These are phyloP conservation scores for Magnusiomyces clavatus DNA, from an alignment of 1,139 yeast species.

Conservation along the genomic window DNA sequence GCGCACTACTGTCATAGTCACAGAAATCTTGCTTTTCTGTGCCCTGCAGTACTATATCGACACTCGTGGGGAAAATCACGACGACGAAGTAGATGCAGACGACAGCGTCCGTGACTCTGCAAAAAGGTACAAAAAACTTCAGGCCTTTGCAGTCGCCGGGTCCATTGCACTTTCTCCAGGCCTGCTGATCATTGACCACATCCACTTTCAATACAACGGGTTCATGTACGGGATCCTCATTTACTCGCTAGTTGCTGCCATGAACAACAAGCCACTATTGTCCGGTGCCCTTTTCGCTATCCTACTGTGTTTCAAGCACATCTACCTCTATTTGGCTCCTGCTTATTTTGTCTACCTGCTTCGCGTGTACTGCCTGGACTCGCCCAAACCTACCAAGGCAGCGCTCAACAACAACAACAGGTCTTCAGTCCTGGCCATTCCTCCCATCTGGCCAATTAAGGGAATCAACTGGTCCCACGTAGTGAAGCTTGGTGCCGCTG, in stretches of 20 bases:
- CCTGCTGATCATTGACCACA: slow-evolving; percentile 76
- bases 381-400: slow-evolving; percentile 21
- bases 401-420: slow-evolving; percentile 1
- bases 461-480: slow-evolving; percentile 42
- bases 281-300: slow-evolving; percentile 71
- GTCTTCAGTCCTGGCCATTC: neutral
- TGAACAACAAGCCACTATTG: slow-evolving; percentile 46
- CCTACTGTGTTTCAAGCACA: slow-evolving; percentile 87
- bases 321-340: slow-evolving; percentile 88
- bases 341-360: slow-evolving; percentile 78
- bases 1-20: slow-evolving; percentile 65
- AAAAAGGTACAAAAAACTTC: slow-evolving; percentile 18
- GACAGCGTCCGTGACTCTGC: slow-evolving; percentile 13
- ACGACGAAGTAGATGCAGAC: slow-evolving; percentile 4
- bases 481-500: slow-evolving; percentile 57
- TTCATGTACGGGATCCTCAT: slow-evolving; percentile 81
- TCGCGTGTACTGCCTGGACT: slow-evolving; percentile 53
- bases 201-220: slow-evolving; percentile 93
- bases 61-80: slow-evolving; percentile 38
- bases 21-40: slow-evolving; percentile 64
- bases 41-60: slow-evolving; percentile 68
- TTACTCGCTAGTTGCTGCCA: slow-evolving; percentile 64
- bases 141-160: slow-evolving; percentile 71
- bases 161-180: slow-evolving; percentile 88
- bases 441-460: slow-evolving; percentile 22